phyloP scores from a whole-genome alignment of 495 filamentous ascomycete species.

The Xylaria palmicola region DNA sequence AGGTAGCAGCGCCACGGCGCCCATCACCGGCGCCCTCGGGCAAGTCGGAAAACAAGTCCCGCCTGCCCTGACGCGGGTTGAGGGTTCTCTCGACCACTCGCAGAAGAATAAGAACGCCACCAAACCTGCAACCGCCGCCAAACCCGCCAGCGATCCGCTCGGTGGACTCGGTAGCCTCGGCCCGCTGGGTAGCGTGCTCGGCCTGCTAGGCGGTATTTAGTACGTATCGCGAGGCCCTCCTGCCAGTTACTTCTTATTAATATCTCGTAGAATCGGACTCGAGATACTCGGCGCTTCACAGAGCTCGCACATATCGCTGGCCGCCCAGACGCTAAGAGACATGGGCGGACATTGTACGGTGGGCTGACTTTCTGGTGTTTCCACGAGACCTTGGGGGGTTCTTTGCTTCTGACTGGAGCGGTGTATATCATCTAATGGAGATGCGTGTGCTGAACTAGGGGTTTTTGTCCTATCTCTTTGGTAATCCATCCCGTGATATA shows the following conservation, averaged over 20 bases:
- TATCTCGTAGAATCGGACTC: background rate
- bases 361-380: background rate
- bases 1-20: background rate
- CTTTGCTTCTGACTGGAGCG: background rate
- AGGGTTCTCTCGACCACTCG: background rate
- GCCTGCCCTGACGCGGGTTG: background rate
- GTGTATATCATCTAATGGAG: background rate
- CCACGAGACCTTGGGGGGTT: background rate
- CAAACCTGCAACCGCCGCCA: background rate
- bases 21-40: background rate
- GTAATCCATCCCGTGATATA: slow-evolving; percentile 20
- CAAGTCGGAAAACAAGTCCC: slow-evolving; percentile 10
- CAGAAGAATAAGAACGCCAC: too few species aligned
- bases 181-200: slow-evolving; percentile 11
- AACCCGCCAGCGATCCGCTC: background rate
- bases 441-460: background rate
- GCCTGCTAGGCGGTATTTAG: slow-evolving; percentile 13
- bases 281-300: background rate
- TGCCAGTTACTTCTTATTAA: background rate
- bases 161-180: background rate
- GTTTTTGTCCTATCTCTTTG: background rate
- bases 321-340: background rate
- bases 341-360: background rate
- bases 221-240: background rate
- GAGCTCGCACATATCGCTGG: background rate